Evolutionary conservation across 1,284 basidiomycete genomes (phyloP), one percentile per base, ranked within the genome.

Genomic region (Schizophyllum amplum): DNA sequence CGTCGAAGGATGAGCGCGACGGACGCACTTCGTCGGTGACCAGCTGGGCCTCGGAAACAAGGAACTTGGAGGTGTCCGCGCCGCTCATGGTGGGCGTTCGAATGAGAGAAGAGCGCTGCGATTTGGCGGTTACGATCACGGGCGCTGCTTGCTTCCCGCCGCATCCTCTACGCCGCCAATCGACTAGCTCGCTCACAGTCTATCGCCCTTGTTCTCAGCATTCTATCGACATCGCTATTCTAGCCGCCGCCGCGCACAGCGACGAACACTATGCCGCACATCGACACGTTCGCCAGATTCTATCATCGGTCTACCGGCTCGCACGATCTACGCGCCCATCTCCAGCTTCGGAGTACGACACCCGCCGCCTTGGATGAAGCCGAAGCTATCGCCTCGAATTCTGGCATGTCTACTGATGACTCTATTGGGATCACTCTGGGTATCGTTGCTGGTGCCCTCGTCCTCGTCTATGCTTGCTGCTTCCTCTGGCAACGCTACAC

Each of bases 21-120:
- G 22, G 27, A 71, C 80, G 60, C 63, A 87, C 90, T 67, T 87
- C 78, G 60, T 81, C 81, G 51, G 85, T 74, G 11, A 71, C 72
- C 52, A 95, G 82, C 61, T 94, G 87, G 4, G 86, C 83, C 69
- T 92, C 87, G 21, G 92, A 69, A 33, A 79, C 67, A 27, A 80
- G 67, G 60, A 77, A 77, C 59, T 77, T 76, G 11, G 70, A 69
- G 11, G 63, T 62, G 33, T 42, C 33, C 17, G 33, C 33, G 17
- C 33, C 33, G 24, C 24, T 25, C 51, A 52, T 52, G 5, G 20
- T 24, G 51, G 23, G 51, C 46, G 13, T 55, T 7, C 22, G 51
- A n/a, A 49, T n/a, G 49, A 2, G n/a, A 24, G 27, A 33, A 23
- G 2, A 15, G 11, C 51, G 24, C 51, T 17, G 51, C 51, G 24